phyloP scores from a whole-genome alignment of 2,329 filamentous ascomycete genomes.

The Alternaria viburni region DNA sequence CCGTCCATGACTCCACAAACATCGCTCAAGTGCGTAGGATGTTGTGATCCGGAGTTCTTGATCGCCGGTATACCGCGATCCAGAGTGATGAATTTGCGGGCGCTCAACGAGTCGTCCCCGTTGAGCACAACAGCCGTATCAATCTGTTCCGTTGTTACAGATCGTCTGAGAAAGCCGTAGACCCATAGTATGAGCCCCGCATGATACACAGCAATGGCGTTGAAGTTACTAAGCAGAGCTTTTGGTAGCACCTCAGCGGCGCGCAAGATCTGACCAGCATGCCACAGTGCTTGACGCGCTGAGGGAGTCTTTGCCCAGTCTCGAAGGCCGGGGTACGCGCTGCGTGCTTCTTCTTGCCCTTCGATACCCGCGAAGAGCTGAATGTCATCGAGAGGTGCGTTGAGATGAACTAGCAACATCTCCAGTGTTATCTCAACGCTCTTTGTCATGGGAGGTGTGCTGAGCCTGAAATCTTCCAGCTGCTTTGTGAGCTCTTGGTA shows the following conservation, averaged over 20 bases:
- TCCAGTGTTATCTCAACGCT: slow-evolving; percentile 47
- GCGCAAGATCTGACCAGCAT: slow-evolving; percentile 70
- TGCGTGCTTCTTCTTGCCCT: slow-evolving; percentile 68
- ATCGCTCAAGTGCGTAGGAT: slow-evolving; percentile 56
- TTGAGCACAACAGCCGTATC: slow-evolving; percentile 58
- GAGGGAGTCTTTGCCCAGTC: slow-evolving; percentile 64
- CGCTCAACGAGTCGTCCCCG: slow-evolving; percentile 58
- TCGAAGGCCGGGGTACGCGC: slow-evolving; percentile 64
- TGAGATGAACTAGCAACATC: slow-evolving; percentile 67
- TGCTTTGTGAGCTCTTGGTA: slow-evolving; percentile 66
- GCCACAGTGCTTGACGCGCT: slow-evolving; percentile 68
- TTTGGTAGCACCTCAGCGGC: slow-evolving; percentile 63
- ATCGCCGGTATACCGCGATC: slow-evolving; percentile 63
- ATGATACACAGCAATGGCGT: slow-evolving; percentile 72
- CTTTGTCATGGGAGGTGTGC: slow-evolving; percentile 50
- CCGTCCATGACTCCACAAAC: slow-evolving; percentile 65
- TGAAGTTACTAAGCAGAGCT: slow-evolving; percentile 67
- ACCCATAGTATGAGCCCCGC: slow-evolving; percentile 72
- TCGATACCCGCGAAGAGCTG: slow-evolving; percentile 73
- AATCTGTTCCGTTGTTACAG: slow-evolving; percentile 27
- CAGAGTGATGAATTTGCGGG: slow-evolving; percentile 64
- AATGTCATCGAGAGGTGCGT: slow-evolving; percentile 69
- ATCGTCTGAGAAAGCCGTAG: slow-evolving; percentile 63
- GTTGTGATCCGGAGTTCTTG: slow-evolving; percentile 32
- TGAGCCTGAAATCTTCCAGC: slow-evolving; percentile 60